phyloP scores from a whole-genome alignment of 345 rosid species.

The Psidium guajava region DNA sequence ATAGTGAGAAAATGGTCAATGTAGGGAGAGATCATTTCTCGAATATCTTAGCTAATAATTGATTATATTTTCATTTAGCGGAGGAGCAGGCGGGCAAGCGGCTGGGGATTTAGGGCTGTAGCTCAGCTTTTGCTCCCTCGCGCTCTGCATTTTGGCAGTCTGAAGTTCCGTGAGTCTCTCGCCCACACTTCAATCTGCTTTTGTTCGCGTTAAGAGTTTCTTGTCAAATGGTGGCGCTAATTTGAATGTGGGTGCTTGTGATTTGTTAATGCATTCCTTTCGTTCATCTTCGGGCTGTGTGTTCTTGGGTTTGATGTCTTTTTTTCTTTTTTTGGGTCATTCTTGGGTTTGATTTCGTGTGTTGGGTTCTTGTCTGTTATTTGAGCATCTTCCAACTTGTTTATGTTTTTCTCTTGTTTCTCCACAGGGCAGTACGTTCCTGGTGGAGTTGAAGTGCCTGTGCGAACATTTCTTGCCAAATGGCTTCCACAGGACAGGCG shows the following conservation, averaged over 20 bases:
- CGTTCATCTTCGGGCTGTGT: neutral
- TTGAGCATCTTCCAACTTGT: neutral
- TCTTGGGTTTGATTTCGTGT: neutral
- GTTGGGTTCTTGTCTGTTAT: neutral
- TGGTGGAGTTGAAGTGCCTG: neutral
- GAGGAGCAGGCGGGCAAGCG: neutral
- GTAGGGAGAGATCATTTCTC: neutral
- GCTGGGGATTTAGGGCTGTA: neutral
- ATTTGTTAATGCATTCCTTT: neutral
- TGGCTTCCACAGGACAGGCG: constrained; percentile 46
- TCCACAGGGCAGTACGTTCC: neutral
- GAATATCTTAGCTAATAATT: neutral
- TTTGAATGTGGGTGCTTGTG: neutral
- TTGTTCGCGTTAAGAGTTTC: neutral
- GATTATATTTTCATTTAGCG: neutral
- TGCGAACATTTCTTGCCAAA: neutral
- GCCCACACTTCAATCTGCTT: neutral
- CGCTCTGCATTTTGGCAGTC: neutral
- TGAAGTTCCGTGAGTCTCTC: neutral
- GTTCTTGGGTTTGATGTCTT: neutral
- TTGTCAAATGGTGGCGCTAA: neutral
- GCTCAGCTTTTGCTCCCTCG: neutral
- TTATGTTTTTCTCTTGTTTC: neutral
- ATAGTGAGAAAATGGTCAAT: neutral
- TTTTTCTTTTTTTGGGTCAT: neutral